Evolutionary conservation across 345 rosid species (phyloP).

Genomic region (Alliaria petiolata): DNA sequence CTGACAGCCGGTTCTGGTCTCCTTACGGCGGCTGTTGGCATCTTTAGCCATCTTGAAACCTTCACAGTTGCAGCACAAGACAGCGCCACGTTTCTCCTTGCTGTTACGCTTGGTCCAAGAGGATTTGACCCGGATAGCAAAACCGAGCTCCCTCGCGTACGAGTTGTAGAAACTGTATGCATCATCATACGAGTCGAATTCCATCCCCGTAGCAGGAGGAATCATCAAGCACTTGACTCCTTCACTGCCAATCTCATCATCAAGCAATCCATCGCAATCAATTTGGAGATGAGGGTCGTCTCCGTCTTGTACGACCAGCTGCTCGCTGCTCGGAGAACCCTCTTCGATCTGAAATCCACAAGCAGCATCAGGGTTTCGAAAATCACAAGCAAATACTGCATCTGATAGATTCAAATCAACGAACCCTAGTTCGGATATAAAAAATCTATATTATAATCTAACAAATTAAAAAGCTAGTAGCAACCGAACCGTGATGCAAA

Average conservation of each 20-base stretch:
- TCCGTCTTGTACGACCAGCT: slow-evolving; percentile 42
- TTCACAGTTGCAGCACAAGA: slow-evolving; percentile 84
- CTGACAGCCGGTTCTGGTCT: slow-evolving; percentile 86
- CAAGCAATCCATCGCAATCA: slow-evolving; percentile 43
- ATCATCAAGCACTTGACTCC: too few species aligned
- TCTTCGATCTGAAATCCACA: slow-evolving; percentile 42
- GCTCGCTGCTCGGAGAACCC: slow-evolving; percentile 48
- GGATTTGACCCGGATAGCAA: slow-evolving; percentile 77
- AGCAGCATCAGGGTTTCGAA: too few species aligned
- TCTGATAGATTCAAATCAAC: background rate
- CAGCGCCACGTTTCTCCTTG: slow-evolving; percentile 90
- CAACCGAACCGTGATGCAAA: slow-evolving; percentile 32
- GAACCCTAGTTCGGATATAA: background rate
- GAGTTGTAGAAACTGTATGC: slow-evolving; percentile 77
- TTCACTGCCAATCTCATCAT: too few species aligned
- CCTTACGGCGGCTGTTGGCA: slow-evolving; percentile 59
- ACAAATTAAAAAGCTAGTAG: background rate
- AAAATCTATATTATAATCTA: background rate
- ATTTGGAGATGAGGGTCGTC: slow-evolving; percentile 39
- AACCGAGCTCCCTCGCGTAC: slow-evolving; percentile 75
- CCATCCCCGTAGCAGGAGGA: slow-evolving; percentile 68
- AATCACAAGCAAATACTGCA: too few species aligned
- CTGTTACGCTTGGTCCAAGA: slow-evolving; percentile 92
- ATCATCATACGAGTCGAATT: slow-evolving; percentile 77
- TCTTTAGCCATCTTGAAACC: slow-evolving; percentile 86